These are phyloP conservation scores for Lactifluus echinatus DNA, from an alignment of 768 basidiomycete species.

Conservation along the genomic window DNA sequence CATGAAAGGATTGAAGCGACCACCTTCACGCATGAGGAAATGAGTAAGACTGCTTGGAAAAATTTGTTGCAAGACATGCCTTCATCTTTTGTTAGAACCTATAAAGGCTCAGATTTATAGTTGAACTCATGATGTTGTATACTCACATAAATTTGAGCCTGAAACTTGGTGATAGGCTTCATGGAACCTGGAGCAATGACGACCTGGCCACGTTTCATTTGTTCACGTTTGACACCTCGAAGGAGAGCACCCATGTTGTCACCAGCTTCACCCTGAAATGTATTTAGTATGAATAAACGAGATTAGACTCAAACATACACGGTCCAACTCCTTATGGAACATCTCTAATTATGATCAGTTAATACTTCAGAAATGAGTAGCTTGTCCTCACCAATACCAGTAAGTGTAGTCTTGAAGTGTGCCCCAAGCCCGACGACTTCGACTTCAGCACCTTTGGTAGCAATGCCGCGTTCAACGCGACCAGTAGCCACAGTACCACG, in stretches of 20 bases:
- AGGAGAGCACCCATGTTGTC: slow-evolving; percentile 99
- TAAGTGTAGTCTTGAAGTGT: slow-evolving; percentile 83
- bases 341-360: slow-evolving; percentile 52
- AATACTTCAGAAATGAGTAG: not conserved
- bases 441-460: slow-evolving; percentile 86
- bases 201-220: slow-evolving; percentile 88
- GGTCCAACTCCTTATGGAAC: slow-evolving; percentile 99
- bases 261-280: slow-evolving; percentile 78
- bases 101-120: not conserved
- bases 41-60: not conserved
- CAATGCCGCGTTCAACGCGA: slow-evolving; percentile 87
- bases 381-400: slow-evolving; percentile 68
- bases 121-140: not conserved
- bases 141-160: slow-evolving; percentile 82
- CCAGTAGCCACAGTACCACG: slow-evolving; percentile 98
- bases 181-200: slow-evolving; percentile 83
- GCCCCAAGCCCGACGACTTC: slow-evolving; percentile 85
- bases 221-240: slow-evolving; percentile 95
- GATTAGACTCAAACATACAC: slow-evolving; percentile 36
- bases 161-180: slow-evolving; percentile 91
- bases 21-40: slow-evolving; percentile 31
- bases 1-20: slow-evolving; percentile 89
- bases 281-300: not conserved
- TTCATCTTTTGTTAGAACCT: slow-evolving; percentile 85
- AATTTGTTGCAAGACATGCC: slow-evolving; percentile 28